Conservation (phyloP, 169 alveolate genomes). For the Plasmodium knowlesi region DNA sequence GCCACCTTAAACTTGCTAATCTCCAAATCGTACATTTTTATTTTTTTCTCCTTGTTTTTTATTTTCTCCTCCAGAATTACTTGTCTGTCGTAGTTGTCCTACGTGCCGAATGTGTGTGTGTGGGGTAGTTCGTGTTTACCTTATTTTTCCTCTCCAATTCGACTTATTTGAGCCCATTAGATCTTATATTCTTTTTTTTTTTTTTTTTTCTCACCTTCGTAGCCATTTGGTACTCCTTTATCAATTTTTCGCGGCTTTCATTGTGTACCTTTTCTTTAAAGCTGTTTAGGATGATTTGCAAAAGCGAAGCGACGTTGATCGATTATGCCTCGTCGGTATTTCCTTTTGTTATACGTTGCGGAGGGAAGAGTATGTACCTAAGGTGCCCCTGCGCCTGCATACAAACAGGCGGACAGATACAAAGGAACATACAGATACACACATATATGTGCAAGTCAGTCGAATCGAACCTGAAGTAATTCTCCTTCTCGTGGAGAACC, state of each 20-base stretch:
- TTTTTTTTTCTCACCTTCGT: conserved; percentile 31
- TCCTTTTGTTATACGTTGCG: neutral
- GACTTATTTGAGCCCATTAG: neutral
- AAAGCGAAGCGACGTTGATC: neutral
- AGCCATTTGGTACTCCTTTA: conserved; percentile 56
- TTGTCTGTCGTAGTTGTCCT: conserved; percentile 71
- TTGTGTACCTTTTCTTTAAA: conserved; percentile 58
- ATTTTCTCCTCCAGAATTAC: conserved; percentile 58
- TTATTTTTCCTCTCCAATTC: neutral
- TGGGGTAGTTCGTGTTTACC: neutral
- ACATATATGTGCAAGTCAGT: neutral
- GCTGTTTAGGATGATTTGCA: conserved; percentile 2
- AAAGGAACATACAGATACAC: neutral
- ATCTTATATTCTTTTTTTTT: neutral
- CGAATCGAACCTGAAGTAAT: conserved; percentile 31
- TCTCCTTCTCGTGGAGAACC: conserved; percentile 44
- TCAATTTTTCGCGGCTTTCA: conserved; percentile 47
- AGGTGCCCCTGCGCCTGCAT: neutral
- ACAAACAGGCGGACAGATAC: neutral
- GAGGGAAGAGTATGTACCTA: too few relatives aligned
- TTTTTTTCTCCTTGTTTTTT: conserved; percentile 63
- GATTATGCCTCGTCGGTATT: neutral
- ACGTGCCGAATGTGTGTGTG: neutral
- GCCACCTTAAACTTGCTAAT: conserved; percentile 44
- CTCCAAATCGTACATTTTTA: conserved; percentile 47